phyloP scores from a whole-genome alignment of 805 yeast species.

The Starmerella floris region DNA sequence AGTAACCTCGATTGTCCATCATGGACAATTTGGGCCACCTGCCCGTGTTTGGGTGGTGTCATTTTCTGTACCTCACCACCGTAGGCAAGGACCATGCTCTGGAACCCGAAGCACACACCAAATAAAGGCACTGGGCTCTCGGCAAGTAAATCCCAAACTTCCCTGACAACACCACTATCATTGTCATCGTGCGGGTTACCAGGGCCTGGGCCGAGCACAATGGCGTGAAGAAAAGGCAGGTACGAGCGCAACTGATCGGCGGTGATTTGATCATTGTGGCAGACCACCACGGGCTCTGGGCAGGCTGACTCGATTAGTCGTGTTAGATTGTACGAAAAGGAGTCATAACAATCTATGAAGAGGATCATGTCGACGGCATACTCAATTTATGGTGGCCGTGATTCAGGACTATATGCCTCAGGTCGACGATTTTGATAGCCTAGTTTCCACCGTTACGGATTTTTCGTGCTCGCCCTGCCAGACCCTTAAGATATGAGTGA shows the following conservation, averaged over 20 bases:
- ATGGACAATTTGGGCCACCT: constrained; percentile 42
- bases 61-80: constrained; percentile 47
- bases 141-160: constrained; percentile 34
- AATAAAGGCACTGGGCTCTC: constrained; percentile 47
- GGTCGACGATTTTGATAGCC: too few relatives aligned
- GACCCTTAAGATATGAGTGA: too few relatives aligned
- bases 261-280: constrained; percentile 47
- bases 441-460: too few relatives aligned
- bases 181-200: constrained; percentile 58
- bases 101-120: constrained; percentile 92
- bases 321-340: constrained; percentile 75
- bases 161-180: constrained; percentile 64
- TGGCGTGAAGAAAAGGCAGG: constrained; percentile 49
- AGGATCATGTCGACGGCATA: constrained; percentile 38
- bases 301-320: constrained; percentile 46
- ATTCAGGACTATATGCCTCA: too few relatives aligned
- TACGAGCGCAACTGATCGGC: constrained; percentile 29
- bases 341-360: constrained; percentile 85
- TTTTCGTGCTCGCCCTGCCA: too few relatives aligned
- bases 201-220: constrained; percentile 94
- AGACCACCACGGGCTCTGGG: constrained; percentile 35
- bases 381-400: too few relatives aligned
- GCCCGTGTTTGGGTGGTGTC: constrained; percentile 68
- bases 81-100: constrained; percentile 51
- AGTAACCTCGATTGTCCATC: constrained; percentile 30